These are phyloP conservation scores for Athelia psychrophila DNA, from an alignment of 1,284 basidiomycete species.

Conservation along the genomic window DNA sequence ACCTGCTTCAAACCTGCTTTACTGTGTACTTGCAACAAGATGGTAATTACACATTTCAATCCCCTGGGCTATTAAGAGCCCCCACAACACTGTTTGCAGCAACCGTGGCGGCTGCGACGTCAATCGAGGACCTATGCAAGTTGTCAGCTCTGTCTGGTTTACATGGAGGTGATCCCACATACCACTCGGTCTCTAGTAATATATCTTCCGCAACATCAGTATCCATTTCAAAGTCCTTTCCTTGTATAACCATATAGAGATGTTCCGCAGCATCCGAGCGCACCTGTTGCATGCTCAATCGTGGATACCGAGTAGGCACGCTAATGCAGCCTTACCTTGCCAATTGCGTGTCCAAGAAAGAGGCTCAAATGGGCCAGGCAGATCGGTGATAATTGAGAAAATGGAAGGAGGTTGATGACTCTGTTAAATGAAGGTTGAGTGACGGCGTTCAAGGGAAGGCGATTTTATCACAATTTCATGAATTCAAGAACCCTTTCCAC, in stretches of 20 bases:
- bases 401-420: conserved; percentile 57
- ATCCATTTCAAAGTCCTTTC: conserved; percentile 60
- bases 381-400: conserved; percentile 42
- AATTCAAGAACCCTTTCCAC: conserved; percentile 73
- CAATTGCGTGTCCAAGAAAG: conserved; percentile 78
- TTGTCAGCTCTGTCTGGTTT: not conserved
- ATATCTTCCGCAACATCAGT: conserved; percentile 74
- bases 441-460: conserved; percentile 10
- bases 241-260: conserved; percentile 73
- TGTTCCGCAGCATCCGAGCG: conserved; percentile 79
- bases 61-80: not conserved
- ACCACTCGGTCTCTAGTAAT: conserved; percentile 85
- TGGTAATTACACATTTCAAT: not conserved
- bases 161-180: conserved; percentile 16
- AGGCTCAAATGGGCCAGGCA: conserved; percentile 46
- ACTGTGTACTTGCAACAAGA: no score
- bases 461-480: conserved; percentile 71
- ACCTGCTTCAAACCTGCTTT: no score
- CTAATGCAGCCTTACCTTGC: conserved; percentile 50
- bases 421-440: conserved; percentile 34
- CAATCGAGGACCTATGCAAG: conserved; percentile 20
- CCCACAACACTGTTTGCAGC: conserved; percentile 17
- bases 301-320: conserved; percentile 7
- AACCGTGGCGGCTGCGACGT: conserved; percentile 11
- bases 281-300: conserved; percentile 43